These are phyloP conservation scores for Rhizopogon roseolus DNA, from an alignment of 768 basidiomycete genomes.

Conservation along the genomic window DNA sequence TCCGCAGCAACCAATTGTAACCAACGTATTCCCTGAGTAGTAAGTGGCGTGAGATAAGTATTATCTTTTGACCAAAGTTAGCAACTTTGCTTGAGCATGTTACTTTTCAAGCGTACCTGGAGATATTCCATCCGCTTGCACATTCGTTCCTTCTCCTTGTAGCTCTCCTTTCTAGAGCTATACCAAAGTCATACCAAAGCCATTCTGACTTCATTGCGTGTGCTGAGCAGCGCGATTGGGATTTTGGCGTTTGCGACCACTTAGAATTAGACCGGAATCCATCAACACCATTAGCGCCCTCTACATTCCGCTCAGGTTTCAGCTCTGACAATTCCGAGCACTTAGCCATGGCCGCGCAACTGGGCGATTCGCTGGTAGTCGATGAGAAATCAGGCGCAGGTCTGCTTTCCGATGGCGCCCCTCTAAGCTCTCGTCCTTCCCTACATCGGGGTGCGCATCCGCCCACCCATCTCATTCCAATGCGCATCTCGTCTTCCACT, in stretches of 20 bases:
- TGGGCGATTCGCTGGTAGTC: constrained; percentile 10
- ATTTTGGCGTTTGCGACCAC: neutral
- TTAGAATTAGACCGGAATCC: constrained; percentile 8
- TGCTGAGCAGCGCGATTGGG: constrained; percentile 10
- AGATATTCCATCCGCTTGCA: neutral
- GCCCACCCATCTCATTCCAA: constrained; percentile 15
- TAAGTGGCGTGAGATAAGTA: constrained; percentile 13
- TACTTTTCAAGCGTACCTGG: neutral
- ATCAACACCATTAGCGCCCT: neutral
- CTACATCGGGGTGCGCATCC: constrained; percentile 13
- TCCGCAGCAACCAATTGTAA: neutral
- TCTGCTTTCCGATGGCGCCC: constrained; percentile 13
- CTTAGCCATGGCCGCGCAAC: neutral
- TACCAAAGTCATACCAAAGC: neutral
- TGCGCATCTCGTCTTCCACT: constrained; percentile 9
- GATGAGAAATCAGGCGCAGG: constrained; percentile 17
- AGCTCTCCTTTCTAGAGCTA: neutral
- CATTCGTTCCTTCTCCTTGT: neutral
- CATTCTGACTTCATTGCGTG: neutral
- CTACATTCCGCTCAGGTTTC: constrained; percentile 15
- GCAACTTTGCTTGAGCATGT: neutral
- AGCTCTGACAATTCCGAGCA: neutral
- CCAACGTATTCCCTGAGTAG: neutral
- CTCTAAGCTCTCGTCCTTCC: constrained; percentile 9
- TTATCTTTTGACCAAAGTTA: neutral